Percentiles rank a stretch among this genome's conserved stretches.
Evolutionary conservation across 2,329 filamentous ascomycete species (phyloP).

Genomic region (Scleromitrula shiraiana): DNA sequence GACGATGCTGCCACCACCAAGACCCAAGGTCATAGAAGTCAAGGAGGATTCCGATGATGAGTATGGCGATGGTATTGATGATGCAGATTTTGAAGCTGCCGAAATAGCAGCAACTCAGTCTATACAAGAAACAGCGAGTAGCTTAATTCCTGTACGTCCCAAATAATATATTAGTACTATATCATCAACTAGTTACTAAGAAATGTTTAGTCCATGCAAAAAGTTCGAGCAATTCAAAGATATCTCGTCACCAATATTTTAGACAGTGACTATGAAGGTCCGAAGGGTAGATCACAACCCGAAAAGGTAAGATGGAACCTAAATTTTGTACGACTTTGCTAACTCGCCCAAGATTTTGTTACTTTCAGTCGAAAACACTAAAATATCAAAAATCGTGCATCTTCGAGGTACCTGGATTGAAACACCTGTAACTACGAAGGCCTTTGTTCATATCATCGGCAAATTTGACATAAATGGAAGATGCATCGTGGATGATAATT

Average conservation of each 20-base stretch:
- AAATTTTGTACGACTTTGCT: background rate
- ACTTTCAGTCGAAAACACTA: conserved; percentile 71
- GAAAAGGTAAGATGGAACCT: conserved; percentile 57
- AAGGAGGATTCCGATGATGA: conserved; percentile 58
- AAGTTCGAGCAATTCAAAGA: conserved; percentile 71
- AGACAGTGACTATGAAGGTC: conserved; percentile 59
- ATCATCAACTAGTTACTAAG: conserved; percentile 47
- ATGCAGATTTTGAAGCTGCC: conserved; percentile 68
- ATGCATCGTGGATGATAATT: conserved; percentile 74
- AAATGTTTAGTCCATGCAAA: conserved; percentile 55
- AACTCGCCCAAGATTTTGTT: conserved; percentile 55
- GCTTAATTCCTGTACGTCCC: conserved; percentile 46
- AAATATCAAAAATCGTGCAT: conserved; percentile 57
- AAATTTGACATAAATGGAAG: conserved; percentile 60
- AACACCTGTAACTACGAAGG: conserved; percentile 64
- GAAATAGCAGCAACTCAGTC: conserved; percentile 68
- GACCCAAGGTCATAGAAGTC: background rate
- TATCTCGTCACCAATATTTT: conserved; percentile 73
- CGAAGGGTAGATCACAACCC: conserved; percentile 47
- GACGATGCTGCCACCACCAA: conserved; percentile 13
- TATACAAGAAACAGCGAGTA: conserved; percentile 27
- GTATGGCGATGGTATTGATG: conserved; percentile 56
- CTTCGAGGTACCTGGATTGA: conserved; percentile 83
- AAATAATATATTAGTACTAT: conserved; percentile 25
- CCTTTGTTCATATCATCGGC: conserved; percentile 82